These are phyloP conservation scores for Mycena indigotica DNA, from an alignment of 768 basidiomycete genomes.

Conservation along the genomic window DNA sequence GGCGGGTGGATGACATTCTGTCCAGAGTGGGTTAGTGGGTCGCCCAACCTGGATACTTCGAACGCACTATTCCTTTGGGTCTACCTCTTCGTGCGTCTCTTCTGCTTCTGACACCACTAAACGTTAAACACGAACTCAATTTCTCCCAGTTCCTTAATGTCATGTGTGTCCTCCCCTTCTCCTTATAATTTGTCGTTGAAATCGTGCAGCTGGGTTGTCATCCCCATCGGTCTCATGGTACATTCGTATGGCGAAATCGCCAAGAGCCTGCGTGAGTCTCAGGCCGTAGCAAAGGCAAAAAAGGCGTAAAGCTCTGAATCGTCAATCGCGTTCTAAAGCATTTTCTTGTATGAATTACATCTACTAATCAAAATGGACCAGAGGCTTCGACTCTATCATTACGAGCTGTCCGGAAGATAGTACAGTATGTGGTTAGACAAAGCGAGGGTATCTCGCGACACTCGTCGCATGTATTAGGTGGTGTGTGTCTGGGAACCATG, in stretches of 20 bases:
- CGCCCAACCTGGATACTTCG: conserved; percentile 69
- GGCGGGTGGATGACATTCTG: conserved; percentile 88
- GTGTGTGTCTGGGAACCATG: no score
- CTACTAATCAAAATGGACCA: background rate
- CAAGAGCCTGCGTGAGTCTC: conserved; percentile 50
- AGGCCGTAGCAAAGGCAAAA: conserved; percentile 38
- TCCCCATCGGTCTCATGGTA: conserved; percentile 75
- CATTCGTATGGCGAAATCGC: conserved; percentile 78
- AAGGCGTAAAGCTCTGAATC: conserved; percentile 32
- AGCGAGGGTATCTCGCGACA: conserved; percentile 22
- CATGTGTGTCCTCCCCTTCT: conserved; percentile 52
- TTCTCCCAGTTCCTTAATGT: conserved; percentile 71
- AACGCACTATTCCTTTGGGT: conserved; percentile 77
- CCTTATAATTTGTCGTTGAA: conserved; percentile 1
- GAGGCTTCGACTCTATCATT: background rate
- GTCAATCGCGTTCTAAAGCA: no score
- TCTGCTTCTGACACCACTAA: background rate
- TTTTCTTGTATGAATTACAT: background rate
- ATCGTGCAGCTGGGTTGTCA: conserved; percentile 70
- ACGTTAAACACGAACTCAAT: background rate
- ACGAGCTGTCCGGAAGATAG: background rate
- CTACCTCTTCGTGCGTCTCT: conserved; percentile 68
- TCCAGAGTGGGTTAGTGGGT: conserved; percentile 83
- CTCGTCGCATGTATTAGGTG: no score
- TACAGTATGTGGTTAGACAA: conserved; percentile 17